Base-by-base conservation (phyloP, 371 early-diverging fungal species). In the Basidiobolus meristosporus region DNA sequence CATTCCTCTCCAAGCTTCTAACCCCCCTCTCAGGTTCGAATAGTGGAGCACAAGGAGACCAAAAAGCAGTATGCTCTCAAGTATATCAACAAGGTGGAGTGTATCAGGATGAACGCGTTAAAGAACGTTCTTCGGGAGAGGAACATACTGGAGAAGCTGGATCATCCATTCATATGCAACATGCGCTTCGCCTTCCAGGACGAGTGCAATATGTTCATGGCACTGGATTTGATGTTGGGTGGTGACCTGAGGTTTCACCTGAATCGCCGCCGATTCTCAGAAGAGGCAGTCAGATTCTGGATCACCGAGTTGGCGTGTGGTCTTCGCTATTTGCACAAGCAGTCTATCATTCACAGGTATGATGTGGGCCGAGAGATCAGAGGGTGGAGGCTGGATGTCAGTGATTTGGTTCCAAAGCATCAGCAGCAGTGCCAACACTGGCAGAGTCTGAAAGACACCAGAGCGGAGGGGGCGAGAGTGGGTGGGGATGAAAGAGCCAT, bases 171-270 rank as follows among this genome's bases (percentile, higher is more conserved):
- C 43, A 60, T 88, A 16, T 72, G 70, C 46, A 75, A 81, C 48
- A 47, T 88, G 38, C 68, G 82, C 23, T 88, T 77, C 57, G 79
- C 82, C 1, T 88, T 83, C 46, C 85, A 84, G 52, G 88, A 88
- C 46, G 66, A 68, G 23, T 75, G 81, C 18, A 68, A 75, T 45
- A 66, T 84, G 70, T 86, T 77, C 48, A 85, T 89, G 90, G 79
- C 82, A 21, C 61, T 86, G 44, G 86, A 87, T 50, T 61, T 84
- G 36, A 83, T 84, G 82, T 69, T 77, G 42, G 86, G 90, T 18
- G 86, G 87, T 7, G 87, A 89, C 54, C 47, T 89, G 39, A 64
- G 82, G 18, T 84, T 73, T 52, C 84, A 89, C 51, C 48, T 83
- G 18, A 59, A 72, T 31, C 59, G 73, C 15, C 64, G 72, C 36